A percentile compares a stretch with the other conserved stretches of the same genome.
Conservation (phyloP, 2,329 filamentous ascomycete genomes). For the Harringtonia aguacate region DNA sequence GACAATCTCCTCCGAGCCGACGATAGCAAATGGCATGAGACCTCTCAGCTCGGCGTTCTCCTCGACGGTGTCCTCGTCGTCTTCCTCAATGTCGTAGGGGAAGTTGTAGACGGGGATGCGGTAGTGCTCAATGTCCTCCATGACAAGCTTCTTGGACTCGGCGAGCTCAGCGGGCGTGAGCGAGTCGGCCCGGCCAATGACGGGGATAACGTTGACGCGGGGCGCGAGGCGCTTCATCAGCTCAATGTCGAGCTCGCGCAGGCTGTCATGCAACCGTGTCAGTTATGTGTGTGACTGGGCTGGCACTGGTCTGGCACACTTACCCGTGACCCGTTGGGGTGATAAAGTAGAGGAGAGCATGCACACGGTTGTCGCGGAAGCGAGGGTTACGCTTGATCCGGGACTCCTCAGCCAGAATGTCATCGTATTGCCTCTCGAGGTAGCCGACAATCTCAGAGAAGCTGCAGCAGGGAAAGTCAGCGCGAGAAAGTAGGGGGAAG, state of each 20-base stretch:
- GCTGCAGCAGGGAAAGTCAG: constrained; percentile 36
- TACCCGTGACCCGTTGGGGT: constrained; percentile 93
- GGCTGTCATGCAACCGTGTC: too few species aligned
- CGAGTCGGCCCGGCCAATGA: constrained; percentile 96
- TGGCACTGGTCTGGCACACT: too few species aligned
- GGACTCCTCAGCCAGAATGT: constrained; percentile 97
- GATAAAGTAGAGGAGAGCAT: constrained; percentile 98
- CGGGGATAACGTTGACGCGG: constrained; percentile 96
- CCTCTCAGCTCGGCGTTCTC: constrained; percentile 96
- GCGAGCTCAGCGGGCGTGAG: constrained; percentile 92
- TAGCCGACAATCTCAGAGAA: constrained; percentile 97
- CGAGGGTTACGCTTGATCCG: constrained; percentile 99
- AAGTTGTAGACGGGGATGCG: constrained; percentile 99
- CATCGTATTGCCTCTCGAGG: constrained; percentile 98
- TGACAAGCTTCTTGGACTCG: constrained; percentile 98
- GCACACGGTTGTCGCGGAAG: constrained; percentile 98
- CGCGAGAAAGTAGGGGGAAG: not conserved
- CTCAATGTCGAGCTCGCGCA: constrained; percentile 98
- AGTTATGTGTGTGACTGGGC: too few species aligned
- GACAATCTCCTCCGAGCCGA: constrained; percentile 89
- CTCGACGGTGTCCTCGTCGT: constrained; percentile 98
- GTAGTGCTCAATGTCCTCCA: constrained; percentile 99
- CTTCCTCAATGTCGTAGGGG: constrained; percentile 98
- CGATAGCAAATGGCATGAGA: constrained; percentile 98
- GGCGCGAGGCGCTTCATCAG: constrained; percentile 98